Base-by-base conservation (phyloP, 164 flowering plant species). In the Dillenia turbinata region DNA sequence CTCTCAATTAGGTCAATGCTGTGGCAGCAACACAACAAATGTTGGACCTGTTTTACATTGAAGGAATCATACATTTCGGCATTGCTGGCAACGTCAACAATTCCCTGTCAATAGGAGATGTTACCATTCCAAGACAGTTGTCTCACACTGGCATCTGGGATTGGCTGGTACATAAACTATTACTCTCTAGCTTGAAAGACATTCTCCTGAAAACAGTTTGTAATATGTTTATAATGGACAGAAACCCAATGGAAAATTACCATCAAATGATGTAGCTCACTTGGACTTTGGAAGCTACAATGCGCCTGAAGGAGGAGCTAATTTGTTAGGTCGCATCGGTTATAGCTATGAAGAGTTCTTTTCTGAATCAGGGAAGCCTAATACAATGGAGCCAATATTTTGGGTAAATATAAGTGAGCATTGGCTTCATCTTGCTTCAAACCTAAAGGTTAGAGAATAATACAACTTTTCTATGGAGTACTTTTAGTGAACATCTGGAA, bases 21-120 rank as follows among this genome's bases (percentile, higher is more conserved):
- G 82, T 73, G 24, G 70, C 76, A 47, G 53, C 72, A 44, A 78
- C 79, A 24, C 79, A 78, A 58, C 79, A 70, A 54, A 60, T 73
- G 72, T 17, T 70, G 47, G 77, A 73, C 62, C 48, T 73, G 55
- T 75, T 78, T 55, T 64, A 78, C 9, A 49, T 78, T 9, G 12
- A 4, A 8, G 77, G 79, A 26, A 61, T 78, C 16, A 40, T 78
- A 12, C 82, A 78, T 54, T 78, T 75, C 53, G 75, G 79, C 9
- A 75, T 78, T 14, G 68, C 79, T 16, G 75, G 82, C 13, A 75
- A 63, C 51, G 26, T 46, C 2, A 73, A 75, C 57, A 67, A 49
- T 60, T 62, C 79, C 11, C 12, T 72, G 59, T 56, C 64, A 16
- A 68, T 69, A 5, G 82, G 73, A 65, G 78, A 78, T 56, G 79